These are phyloP conservation scores for Prunus dulcis DNA, from an alignment of 306 rosid species.

Conservation along the genomic window DNA sequence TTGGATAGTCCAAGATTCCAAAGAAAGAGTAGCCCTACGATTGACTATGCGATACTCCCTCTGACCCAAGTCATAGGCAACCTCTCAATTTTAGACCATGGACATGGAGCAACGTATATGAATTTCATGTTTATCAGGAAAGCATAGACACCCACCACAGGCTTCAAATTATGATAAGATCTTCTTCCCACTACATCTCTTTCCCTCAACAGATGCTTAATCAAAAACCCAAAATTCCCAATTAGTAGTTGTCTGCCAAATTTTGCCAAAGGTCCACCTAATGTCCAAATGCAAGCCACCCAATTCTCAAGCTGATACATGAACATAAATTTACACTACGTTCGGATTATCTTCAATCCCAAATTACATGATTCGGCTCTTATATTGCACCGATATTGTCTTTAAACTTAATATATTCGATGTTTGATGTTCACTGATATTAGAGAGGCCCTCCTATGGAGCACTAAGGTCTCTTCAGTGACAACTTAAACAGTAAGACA, in stretches of 20 bases:
- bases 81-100: neutral
- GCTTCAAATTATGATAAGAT: too few relatives aligned
- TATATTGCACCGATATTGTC: neutral
- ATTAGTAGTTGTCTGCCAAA: neutral
- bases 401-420: neutral
- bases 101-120: too few relatives aligned
- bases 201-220: neutral
- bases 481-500: neutral
- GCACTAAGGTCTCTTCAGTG: neutral
- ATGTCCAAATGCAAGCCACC: neutral
- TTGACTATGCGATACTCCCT: neutral
- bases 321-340: too few relatives aligned
- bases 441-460: neutral
- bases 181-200: neutral
- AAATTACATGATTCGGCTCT: neutral
- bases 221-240: neutral
- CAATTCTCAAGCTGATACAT: neutral
- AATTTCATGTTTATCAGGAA: too few relatives aligned
- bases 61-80: neutral
- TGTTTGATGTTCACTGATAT: too few relatives aligned
- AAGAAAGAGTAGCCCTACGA: neutral
- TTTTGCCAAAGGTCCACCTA: neutral
- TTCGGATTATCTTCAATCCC: neutral
- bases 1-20: slow-evolving; percentile 2
- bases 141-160: too few relatives aligned